Evolutionary conservation across 2,329 filamentous ascomycete species (phyloP).

Genomic region (Aureobasidium sp.): DNA sequence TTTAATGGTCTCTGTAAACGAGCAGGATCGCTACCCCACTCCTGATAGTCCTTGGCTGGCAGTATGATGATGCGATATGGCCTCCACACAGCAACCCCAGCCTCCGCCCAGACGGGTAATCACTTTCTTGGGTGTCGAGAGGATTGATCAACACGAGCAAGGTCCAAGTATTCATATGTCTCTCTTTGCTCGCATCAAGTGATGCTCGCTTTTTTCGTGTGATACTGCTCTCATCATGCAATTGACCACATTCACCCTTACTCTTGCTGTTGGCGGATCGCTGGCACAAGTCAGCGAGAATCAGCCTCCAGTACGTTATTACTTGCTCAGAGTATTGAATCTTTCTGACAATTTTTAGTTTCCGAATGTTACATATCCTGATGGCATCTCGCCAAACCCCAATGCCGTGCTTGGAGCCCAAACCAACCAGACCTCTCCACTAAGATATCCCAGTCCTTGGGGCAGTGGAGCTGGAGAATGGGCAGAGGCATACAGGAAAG

Average conservation of each 20-base stretch:
- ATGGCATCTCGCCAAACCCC: neutral
- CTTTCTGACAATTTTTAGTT: neutral
- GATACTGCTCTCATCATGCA: neutral
- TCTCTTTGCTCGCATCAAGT: neutral
- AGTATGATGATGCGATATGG: neutral
- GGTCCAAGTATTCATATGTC: neutral
- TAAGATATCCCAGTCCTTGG: constrained; percentile 8
- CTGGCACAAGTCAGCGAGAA: neutral
- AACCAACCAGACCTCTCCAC: constrained; percentile 1
- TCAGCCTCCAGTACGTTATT: neutral
- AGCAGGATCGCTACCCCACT: neutral
- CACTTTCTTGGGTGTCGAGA: neutral
- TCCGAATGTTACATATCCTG: neutral
- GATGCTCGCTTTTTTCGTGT: neutral
- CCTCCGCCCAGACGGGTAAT: constrained; percentile 5
- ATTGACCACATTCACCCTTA: neutral
- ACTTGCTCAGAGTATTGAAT: neutral
- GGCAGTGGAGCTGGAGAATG: constrained; percentile 17
- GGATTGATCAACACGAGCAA: neutral
- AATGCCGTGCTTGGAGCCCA: neutral
- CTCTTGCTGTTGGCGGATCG: neutral
- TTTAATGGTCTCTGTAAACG: neutral
- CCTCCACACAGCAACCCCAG: neutral
- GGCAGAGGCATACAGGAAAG: constrained; percentile 26
- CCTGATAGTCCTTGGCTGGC: neutral